Percentiles rank a stretch among this genome's conserved stretches.
phyloP scores from a whole-genome alignment of 2,329 filamentous ascomycete species.

The Raffaelea albimanens region DNA sequence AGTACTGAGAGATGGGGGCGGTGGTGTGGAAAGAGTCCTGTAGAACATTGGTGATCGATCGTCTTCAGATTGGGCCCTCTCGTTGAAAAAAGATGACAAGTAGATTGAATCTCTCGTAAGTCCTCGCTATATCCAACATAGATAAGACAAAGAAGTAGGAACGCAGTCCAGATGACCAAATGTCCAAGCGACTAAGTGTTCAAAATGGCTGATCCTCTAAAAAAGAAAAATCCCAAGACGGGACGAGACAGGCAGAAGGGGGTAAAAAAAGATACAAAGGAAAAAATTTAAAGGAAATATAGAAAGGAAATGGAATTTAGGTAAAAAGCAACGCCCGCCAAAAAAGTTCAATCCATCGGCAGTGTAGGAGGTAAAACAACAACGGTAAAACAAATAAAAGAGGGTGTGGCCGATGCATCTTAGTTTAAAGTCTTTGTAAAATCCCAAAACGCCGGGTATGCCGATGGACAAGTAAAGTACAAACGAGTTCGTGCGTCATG shows the following conservation, averaged over 20 bases:
- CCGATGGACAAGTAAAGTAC: slow-evolving; percentile 26
- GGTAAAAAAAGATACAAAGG: not conserved
- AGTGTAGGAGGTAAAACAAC: slow-evolving; percentile 3
- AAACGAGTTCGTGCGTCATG: slow-evolving; percentile 30
- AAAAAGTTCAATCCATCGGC: slow-evolving; percentile 9
- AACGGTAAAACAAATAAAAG: not conserved
- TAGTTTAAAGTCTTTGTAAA: slow-evolving; percentile 7
- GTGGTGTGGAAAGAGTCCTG: too few relatives aligned
- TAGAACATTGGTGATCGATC: too few relatives aligned
- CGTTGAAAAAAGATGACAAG: not conserved
- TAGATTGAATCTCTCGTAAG: too few relatives aligned
- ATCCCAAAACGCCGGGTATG: slow-evolving; percentile 28
- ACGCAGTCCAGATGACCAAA: not conserved
- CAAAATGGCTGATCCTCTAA: not conserved
- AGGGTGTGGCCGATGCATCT: slow-evolving; percentile 5
- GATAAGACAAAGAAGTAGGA: not conserved
- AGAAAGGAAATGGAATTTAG: slow-evolving; percentile 7
- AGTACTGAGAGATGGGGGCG: too few relatives aligned
- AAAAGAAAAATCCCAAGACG: not conserved
- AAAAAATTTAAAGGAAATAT: not conserved
- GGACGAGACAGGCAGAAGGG: too few relatives aligned
- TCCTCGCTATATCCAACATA: not conserved
- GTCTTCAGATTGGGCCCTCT: not conserved
- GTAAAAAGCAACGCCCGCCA: slow-evolving; percentile 9
- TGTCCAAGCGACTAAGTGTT: too few relatives aligned